Evolutionary conservation across 2,329 filamentous ascomycete genomes (phyloP).

Genomic region (Chaetomium olivaceum): DNA sequence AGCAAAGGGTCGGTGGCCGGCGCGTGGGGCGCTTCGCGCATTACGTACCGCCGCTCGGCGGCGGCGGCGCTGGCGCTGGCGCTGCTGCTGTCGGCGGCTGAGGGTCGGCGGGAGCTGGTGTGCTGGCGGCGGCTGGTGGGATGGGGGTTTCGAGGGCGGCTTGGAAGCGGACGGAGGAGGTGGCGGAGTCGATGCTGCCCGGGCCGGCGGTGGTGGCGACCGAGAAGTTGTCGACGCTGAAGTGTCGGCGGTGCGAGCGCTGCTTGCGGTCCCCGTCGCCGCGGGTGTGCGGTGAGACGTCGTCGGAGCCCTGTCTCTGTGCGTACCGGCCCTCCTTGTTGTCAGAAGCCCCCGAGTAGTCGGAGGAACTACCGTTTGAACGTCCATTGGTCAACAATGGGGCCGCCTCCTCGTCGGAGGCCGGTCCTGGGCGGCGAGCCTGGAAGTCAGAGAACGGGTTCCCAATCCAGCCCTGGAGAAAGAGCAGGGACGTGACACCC

Average conservation of each 20-base stretch:
- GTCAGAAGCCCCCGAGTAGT: neutral
- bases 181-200: slow-evolving; percentile 25
- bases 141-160: slow-evolving; percentile 28
- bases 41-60: slow-evolving; percentile 30
- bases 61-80: too few species aligned
- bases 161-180: slow-evolving; percentile 31
- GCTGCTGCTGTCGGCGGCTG: slow-evolving; percentile 15
- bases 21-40: slow-evolving; percentile 32
- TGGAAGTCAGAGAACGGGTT: slow-evolving; percentile 7
- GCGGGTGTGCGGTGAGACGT: slow-evolving; percentile 12
- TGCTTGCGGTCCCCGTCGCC: slow-evolving; percentile 14
- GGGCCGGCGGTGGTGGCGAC: slow-evolving; percentile 26
- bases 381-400: slow-evolving; percentile 23
- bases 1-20: slow-evolving; percentile 32
- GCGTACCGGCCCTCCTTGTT: slow-evolving; percentile 13
- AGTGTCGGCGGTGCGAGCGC: slow-evolving; percentile 30
- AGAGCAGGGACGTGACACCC: slow-evolving; percentile 25
- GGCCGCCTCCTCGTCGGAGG: slow-evolving; percentile 29
- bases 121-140: neutral
- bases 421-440: neutral
- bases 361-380: neutral
- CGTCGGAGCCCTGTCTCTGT: slow-evolving; percentile 16
- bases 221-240: slow-evolving; percentile 34
- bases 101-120: neutral
- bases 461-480: slow-evolving; percentile 32